A percentile compares a stretch with the other conserved stretches of the same genome.
Evolutionary conservation across 305 asterid species (phyloP).

Genomic region (Fraxinus ornus): DNA sequence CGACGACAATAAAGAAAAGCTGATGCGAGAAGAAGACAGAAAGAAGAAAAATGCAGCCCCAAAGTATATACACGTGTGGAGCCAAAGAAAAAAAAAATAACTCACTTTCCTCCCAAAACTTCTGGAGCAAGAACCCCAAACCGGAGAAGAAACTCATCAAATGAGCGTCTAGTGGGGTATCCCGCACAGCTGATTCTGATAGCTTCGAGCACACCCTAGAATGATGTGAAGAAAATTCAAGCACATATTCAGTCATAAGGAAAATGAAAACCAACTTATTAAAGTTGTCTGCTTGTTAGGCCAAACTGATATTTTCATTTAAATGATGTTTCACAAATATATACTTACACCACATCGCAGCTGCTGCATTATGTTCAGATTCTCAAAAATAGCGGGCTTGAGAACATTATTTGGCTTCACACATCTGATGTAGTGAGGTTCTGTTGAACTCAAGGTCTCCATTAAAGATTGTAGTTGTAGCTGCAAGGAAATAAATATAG

Average conservation of each 20-base stretch:
- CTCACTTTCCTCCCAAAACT: slow-evolving; percentile 91
- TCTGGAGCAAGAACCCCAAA: slow-evolving; percentile 99
- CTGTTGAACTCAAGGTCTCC: slow-evolving; percentile 93
- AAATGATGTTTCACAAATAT: slow-evolving; percentile 18
- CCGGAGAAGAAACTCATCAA: slow-evolving; percentile 96
- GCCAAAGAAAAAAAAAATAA: slow-evolving; percentile 1
- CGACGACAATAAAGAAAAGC: slow-evolving; percentile 12
- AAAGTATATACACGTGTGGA: slow-evolving; percentile 15
- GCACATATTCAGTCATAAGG: slow-evolving; percentile 13
- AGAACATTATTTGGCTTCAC: slow-evolving; percentile 95
- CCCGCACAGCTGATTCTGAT: slow-evolving; percentile 99
- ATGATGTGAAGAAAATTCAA: slow-evolving; percentile 2
- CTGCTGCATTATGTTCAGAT: slow-evolving; percentile 85
- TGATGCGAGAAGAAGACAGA: background rate
- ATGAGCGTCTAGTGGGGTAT: slow-evolving; percentile 96
- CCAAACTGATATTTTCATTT: background rate
- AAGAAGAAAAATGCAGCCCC: slow-evolving; percentile 1
- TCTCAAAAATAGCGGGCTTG: slow-evolving; percentile 96
- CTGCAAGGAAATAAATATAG: slow-evolving; percentile 51
- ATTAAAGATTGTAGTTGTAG: slow-evolving; percentile 94
- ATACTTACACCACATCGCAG: slow-evolving; percentile 98
- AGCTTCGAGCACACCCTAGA: slow-evolving; percentile 99
- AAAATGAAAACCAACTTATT: background rate
- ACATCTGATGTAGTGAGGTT: slow-evolving; percentile 99
- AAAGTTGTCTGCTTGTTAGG: background rate